A percentile compares a stretch with the other conserved stretches of the same genome.
These are phyloP conservation scores for Globisporangium takayamanum DNA, from an alignment of 352 stramenopile genomes.

Conservation along the genomic window DNA sequence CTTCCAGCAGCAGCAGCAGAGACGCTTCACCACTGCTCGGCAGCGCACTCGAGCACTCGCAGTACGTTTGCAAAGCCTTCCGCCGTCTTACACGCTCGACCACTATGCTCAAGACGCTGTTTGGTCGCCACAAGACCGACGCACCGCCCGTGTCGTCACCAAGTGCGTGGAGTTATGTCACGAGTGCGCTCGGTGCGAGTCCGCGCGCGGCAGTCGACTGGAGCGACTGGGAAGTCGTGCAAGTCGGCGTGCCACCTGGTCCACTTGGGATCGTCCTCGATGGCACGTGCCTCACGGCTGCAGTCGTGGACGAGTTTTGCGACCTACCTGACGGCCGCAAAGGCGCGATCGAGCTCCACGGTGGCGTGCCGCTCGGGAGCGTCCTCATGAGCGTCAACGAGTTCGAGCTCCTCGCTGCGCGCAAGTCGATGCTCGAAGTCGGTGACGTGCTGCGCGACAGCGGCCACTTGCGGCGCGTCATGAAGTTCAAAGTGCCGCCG, in stretches of 20 bases:
- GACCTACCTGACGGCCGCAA: conserved; percentile 20
- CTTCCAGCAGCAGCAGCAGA: not conserved
- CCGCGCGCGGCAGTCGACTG: not conserved
- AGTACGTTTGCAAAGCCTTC: not conserved
- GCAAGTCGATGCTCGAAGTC: conserved; percentile 36
- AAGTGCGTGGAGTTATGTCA: not conserved
- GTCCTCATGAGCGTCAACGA: conserved; percentile 64
- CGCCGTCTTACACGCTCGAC: not conserved
- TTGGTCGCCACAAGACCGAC: not conserved
- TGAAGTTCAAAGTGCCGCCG: conserved; percentile 39
- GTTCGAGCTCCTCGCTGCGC: conserved; percentile 29
- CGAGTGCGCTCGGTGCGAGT: not conserved
- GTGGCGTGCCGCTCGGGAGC: conserved; percentile 30
- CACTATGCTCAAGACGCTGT: conserved; percentile 4
- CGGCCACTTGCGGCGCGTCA: conserved; percentile 24
- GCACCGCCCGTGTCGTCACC: not conserved
- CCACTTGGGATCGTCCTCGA: conserved; percentile 63
- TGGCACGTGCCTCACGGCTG: conserved; percentile 21
- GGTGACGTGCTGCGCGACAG: conserved; percentile 45
- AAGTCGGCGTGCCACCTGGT: conserved; percentile 42
- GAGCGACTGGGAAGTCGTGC: conserved; percentile 23
- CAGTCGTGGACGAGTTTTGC: conserved; percentile 55
- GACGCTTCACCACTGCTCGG: not conserved
- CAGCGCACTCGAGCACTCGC: not conserved
- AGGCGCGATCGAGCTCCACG: conserved; percentile 42